Base-by-base conservation (phyloP, 2,329 filamentous ascomycete species). In the Sporothrix brunneoviolacea region DNA sequence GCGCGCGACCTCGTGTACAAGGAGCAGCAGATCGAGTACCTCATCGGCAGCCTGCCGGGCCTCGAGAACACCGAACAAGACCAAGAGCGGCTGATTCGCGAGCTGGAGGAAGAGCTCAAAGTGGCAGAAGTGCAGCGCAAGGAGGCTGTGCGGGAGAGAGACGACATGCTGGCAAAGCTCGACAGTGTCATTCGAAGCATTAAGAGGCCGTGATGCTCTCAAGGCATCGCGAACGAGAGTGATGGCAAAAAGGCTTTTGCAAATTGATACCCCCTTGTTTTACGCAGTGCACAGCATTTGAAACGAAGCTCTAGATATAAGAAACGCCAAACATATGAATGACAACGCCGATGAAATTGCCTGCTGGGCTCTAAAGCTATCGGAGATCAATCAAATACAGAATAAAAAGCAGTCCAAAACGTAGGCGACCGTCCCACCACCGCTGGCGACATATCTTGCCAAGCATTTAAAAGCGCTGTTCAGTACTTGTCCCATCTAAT, bases 11-110 rank as follows among this genome's bases (percentile, higher is more conserved):
- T 93, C 22, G 83, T 91, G 52, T 65, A 86, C 52, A 89, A 91
- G 61, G 84, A 90, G 60, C 86, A 91, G 68, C 86, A 91, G 69
- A 89, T 93, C 55, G 88, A 93, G 65, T 74, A 80, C 39, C 70
- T 93, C 42, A 86, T 91, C 52, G 84, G 82, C 15, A 79, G 77
- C 19, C 73, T 94, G 2, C 88, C 88, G 0, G 88, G 88, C 0
- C 71, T 93, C 19, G 84, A 88, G 39, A 87, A 83, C 55, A 91
- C 84, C 61, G 86, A 91, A 64, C 74, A 78, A 55, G 84, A 90
- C 61, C 88, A 94, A 66, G 77, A 86, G 62, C 74, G 77, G 57
- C 77, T 79, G 51, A 82, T 86, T 52, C 75, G 72, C 58, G 80
- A 82, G 53, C 65, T 86, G 19, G 82, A 86, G 59, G 77, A 81